Evolutionary conservation across 2,329 filamentous ascomycete genomes (phyloP), one percentile per base, ranked within the genome.

Genomic region (Xylogone sp.): DNA sequence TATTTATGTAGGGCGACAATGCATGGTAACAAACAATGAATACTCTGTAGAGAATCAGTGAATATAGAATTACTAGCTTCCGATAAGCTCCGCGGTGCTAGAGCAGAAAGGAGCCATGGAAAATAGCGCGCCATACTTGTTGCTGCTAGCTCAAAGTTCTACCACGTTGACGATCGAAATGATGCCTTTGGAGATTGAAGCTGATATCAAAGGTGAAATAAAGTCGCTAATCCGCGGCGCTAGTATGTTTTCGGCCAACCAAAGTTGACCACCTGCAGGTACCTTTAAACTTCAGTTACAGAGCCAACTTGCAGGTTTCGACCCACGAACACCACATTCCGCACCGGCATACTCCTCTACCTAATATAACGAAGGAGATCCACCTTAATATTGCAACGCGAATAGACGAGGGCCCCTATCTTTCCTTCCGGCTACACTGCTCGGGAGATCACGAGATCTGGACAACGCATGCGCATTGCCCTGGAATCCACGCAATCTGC

Each of bases 391-490:
- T 39, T 39, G 34, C 34, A 16, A 39, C n/a, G n/a, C 34, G 13
- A 13, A 13, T 39, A 39, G 34, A 7, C 34, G 34, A 39, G 34
- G 4, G 12, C 34, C 34, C 10, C 34, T 39, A 13, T 16, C 34
- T 39, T 18, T 39, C 34, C 34, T 18, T 39, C 34, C 13, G 5
- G 8, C 34, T 18, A 39, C 8, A 16, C n/a, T 16, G 34, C 12
- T 16, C 13, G 34, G 24, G 42, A 59, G 53, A 55, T 52, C 54
- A 46, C 46, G 27, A 60, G 50, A 49, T 54, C 56, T 56, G 57
- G 57, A 57, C 60, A 61, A 62, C 63, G 61, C 59, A 67, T 67
- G 65, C 63, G 62, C 60, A 64, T 53, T 56, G 57, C 53, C n/a
- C 53, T 58, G 42, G 53, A 59, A 61, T 65, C 64, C 57, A 50